A percentile compares a stretch with the other conserved stretches of the same genome.
These are phyloP conservation scores for Collybiopsis confluens DNA, from an alignment of 768 basidiomycete genomes.

Conservation along the genomic window DNA sequence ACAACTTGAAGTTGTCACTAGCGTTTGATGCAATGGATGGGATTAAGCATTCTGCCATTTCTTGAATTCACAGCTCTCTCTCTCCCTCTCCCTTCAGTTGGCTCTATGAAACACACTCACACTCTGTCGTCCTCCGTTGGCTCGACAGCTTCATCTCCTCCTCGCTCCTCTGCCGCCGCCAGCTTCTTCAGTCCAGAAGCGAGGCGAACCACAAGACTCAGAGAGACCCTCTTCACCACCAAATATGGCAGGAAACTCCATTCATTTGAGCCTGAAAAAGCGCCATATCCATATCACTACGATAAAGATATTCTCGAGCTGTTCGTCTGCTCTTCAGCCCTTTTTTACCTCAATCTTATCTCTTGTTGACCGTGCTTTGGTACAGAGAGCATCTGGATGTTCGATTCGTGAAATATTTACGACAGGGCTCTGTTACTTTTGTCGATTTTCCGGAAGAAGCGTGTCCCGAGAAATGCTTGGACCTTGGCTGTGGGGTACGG, in stretches of 20 bases:
- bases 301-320: slow-evolving; percentile 63
- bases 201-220: slow-evolving; percentile 37
- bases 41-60: too few relatives aligned
- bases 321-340: slow-evolving; percentile 37
- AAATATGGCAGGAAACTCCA: slow-evolving; percentile 67
- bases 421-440: slow-evolving; percentile 52
- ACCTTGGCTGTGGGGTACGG: slow-evolving; percentile 74
- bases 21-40: too few relatives aligned
- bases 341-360: too few relatives aligned
- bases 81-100: not conserved
- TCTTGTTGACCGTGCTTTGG: too few relatives aligned
- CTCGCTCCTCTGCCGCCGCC: slow-evolving; percentile 16
- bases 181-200: slow-evolving; percentile 26
- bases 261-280: slow-evolving; percentile 68
- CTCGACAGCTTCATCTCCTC: slow-evolving; percentile 19
- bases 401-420: slow-evolving; percentile 42
- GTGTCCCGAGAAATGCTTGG: slow-evolving; percentile 51
- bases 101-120: slow-evolving; percentile 17
- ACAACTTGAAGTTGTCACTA: not conserved
- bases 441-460: slow-evolving; percentile 45
- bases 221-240: slow-evolving; percentile 53
- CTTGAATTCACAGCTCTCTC: not conserved
- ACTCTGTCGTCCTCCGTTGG: slow-evolving; percentile 8
- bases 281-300: slow-evolving; percentile 75
- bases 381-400: slow-evolving; percentile 54